Base-by-base conservation (phyloP, 345 rosid genomes). In the Camelina sativa region DNA sequence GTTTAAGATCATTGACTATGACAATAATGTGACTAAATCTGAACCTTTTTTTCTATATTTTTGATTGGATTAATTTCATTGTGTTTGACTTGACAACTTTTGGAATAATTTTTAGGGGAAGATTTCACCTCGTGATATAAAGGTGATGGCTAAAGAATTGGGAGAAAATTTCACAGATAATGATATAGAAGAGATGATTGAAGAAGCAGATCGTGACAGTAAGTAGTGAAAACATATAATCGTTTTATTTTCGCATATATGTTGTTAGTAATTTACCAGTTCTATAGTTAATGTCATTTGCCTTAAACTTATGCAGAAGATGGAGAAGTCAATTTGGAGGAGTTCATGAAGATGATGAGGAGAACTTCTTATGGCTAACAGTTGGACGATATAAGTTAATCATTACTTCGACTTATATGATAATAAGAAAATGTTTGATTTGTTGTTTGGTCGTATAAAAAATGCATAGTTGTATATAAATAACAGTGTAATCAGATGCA, bases 181-280 rank as follows among this genome's bases (percentile, higher is more conserved):
- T 64, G 97, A 95, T 17, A 89, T 92, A 11, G 74, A 77, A 40
- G 97, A 90, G 64, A 92, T 95, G 98, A 81, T 92, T 13, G 84
- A 84, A 62, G 97, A 88, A 85, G 98, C 99, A 9, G 96, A 95
- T 69, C 80, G 78, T 52, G 90, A 89, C 77, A 77, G 97, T 95
- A 84, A 87, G 89, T 79, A 87, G 89, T 79, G 63, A 32, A 38
- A 47, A 10, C 52, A 62, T 34, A 22, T 48, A 62, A 15, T 59
- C 47, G 48, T 28, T 3, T 60, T 11, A 30, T 34, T 34, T 8
- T 28, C 30, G 10, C 5, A 4, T 35, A 5, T 46, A n/a, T 52
- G 13, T 52, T 38, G 3, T 11, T 40, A 5, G 2, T 7, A n/a
- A n/a, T 54, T 54, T 55, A 62, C 28, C 22, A n/a, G 10, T 40